Conservation (phyloP, 768 basidiomycete genomes). For the Phlebiopsis flavidoalba region DNA sequence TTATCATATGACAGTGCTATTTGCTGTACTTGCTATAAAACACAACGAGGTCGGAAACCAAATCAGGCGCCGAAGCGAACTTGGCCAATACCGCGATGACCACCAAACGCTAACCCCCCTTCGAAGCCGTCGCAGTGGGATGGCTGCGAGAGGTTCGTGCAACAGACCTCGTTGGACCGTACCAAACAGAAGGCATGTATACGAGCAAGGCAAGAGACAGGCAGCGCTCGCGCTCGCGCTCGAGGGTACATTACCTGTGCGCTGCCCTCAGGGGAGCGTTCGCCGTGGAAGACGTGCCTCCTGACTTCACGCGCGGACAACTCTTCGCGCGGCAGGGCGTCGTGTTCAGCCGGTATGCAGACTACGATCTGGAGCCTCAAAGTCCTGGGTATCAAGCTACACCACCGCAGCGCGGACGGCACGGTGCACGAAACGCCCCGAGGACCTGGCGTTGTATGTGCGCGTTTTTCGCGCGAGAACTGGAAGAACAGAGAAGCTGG, state of each 20-base stretch:
- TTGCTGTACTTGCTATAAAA: too few relatives aligned
- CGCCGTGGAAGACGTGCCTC: neutral
- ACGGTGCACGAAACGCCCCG: slow-evolving; percentile 11
- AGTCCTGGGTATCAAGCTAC: slow-evolving; percentile 13
- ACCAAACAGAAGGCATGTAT: neutral
- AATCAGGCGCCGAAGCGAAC: too few relatives aligned
- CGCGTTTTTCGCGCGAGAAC: neutral
- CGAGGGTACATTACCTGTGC: slow-evolving; percentile 5
- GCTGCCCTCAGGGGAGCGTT: slow-evolving; percentile 3
- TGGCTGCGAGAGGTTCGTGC: neutral
- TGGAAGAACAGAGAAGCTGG: slow-evolving; percentile 15
- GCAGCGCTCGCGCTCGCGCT: neutral
- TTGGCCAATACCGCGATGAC: neutral
- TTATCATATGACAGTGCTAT: neutral
- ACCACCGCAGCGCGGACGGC: slow-evolving; percentile 12
- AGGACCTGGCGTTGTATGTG: slow-evolving; percentile 6
- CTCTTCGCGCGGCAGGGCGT: slow-evolving; percentile 4
- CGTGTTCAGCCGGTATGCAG: slow-evolving; percentile 7
- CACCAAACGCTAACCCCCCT: neutral
- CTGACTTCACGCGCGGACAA: neutral
- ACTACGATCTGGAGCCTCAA: slow-evolving; percentile 6
- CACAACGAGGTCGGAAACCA: too few relatives aligned
- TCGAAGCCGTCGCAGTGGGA: neutral
- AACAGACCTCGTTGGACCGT: neutral
- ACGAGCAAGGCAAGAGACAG: neutral